Conservation (phyloP, 164 flowering plant species). For the Platanus orientalis region DNA sequence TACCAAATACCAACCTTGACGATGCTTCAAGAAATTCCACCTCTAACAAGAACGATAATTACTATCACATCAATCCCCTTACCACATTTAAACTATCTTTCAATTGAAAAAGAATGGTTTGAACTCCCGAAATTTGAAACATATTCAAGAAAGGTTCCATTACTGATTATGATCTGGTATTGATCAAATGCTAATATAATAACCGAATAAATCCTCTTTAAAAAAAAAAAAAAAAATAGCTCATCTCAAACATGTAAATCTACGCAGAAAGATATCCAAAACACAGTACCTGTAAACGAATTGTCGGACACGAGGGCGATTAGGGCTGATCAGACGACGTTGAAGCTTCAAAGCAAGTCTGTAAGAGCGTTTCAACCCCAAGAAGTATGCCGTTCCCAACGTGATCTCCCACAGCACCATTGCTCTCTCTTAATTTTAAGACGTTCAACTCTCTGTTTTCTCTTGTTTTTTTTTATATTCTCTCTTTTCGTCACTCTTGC, state of each 20-base stretch:
- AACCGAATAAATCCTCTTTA: no score
- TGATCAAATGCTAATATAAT: no score
- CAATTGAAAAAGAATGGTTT: no score
- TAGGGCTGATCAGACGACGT: slow-evolving; percentile 58
- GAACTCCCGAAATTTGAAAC: no score
- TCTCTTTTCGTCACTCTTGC: background rate
- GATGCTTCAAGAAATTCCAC: no score
- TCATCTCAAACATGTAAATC: background rate
- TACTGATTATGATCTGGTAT: no score
- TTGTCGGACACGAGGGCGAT: slow-evolving; percentile 50
- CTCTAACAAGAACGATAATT: no score
- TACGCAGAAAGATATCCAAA: background rate
- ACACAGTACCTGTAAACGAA: slow-evolving; percentile 49
- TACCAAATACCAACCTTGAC: no score
- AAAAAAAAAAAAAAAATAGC: no score
- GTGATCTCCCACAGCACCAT: slow-evolving; percentile 98
- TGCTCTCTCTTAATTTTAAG: slow-evolving; percentile 3
- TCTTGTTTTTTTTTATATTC: background rate
- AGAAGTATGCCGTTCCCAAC: slow-evolving; percentile 79
- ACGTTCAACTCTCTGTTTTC: background rate
- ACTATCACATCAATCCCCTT: no score
- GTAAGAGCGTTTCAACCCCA: slow-evolving; percentile 79
- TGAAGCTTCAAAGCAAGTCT: slow-evolving; percentile 66
- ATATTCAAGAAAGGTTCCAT: no score
- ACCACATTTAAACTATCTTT: no score